Base-by-base conservation (phyloP, 495 filamentous ascomycete species). In the Trichocladium antarcticum region DNA sequence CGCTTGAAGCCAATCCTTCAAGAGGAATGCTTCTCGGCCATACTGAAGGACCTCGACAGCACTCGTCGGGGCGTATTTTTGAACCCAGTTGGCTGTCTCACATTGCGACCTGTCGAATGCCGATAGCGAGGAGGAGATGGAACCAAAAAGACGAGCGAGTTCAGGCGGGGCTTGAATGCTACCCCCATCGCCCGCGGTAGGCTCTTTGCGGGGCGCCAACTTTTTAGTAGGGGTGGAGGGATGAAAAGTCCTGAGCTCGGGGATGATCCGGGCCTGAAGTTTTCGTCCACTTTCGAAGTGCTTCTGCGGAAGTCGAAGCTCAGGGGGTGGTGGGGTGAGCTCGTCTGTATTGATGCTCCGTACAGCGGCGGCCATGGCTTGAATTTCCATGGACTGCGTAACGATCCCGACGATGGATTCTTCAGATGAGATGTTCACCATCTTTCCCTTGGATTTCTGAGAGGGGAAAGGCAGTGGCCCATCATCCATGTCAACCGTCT, bases 1-100 rank as follows among this genome's bases (percentile, higher is more conserved):
- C 34, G 70, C 75, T 29, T 73, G 73, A n/a, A 99, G 70, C 93
- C 93, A 99, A 42, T 95, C 82, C 39, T 79, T 77, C 27, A 99
- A 63, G 24, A 93, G 67, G 6, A 71, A 62, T 5, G 76, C 78
- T 61, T 96, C 87, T 9, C 66, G 76, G 0, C 86, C 84, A 16
- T 69, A 58, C 58, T 95, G 89, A 19, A 99, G 75, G 1, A 95
- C 83, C 49, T 89, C 78, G 6, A 69, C 69, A 1, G 87, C 80
- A 20, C 61, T 69, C 24, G 58, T 68, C 0, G 93, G 93, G 1
- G 87, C 79, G 69, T 96, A 95, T 55, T 99, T 99, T 24, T 89
- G 81, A 2, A 68, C 57, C 93, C 93, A 99, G 35, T 79, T 66
- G 21, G 73, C 68, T 0, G 68, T 72, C 56, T 97, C 92, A 55